Base-by-base conservation (phyloP, 108 stramenopile species). In the Tribonema minus region DNA sequence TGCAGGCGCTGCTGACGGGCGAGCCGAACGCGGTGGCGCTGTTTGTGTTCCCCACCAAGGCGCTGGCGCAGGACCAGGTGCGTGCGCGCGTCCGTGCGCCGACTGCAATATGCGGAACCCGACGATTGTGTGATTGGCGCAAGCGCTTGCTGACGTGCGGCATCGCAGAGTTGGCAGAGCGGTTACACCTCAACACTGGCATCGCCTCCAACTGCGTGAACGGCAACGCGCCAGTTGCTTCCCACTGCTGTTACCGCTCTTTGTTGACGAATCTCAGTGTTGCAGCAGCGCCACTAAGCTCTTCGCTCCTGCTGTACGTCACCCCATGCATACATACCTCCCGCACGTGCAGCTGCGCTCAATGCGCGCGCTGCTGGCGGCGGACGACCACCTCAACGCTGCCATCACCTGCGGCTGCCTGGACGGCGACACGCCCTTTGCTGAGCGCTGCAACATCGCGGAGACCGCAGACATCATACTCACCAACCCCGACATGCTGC, bases 401-500 rank as follows among this genome's bases (percentile, higher is more conserved):
- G 46, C 46, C 20, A 20, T 54, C 46, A 54, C 15, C 46, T 54
- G 46, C 20, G 46, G 46, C 46, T 54, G 46, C n/a, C 62, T 80
- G n/a, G 81, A 82, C 59, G 81, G 81, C 3, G 81, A 82, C 71
- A 82, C 81, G 3, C 70, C 71, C 26, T 82, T 82, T 64, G 28
- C 41, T 9, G 35, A 91, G 61, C 89, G 97, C 23, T 82, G 77
- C 32, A 71, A 73, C 0, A 88, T 94, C 61, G 82, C 83, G 20
- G 78, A 86, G 35, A 40, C 81, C 27, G 88, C 88, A 31, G 90
- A 95, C 71, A 87, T 98, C 33, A 83, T 98, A 31, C 82, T 98
- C 58, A 95, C 94, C 9, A 98, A 98, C 82, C 97, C 97, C 1
- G 97, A 98, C 81, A 98, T 96, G 36, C 70, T 98, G 20, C 97